phyloP scores from a whole-genome alignment of 2,329 filamentous ascomycete genomes.

The Aspergillus hiratsukae region DNA sequence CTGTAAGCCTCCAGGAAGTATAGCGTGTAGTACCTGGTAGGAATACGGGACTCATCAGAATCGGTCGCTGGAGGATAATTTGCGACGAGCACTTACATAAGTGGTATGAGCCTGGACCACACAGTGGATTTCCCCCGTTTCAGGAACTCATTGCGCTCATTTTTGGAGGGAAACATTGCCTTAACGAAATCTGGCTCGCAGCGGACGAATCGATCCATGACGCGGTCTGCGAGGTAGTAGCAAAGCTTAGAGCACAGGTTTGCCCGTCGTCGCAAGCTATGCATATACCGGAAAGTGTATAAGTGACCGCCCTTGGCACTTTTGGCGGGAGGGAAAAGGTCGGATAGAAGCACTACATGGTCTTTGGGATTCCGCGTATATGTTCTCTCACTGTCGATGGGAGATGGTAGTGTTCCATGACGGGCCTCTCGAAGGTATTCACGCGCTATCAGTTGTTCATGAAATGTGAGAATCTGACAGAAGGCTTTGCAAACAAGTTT shows the following conservation, averaged over 20 bases:
- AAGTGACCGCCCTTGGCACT: constrained; percentile 33
- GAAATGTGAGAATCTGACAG: constrained; percentile 29
- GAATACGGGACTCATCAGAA: constrained; percentile 1
- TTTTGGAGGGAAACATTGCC: constrained; percentile 28
- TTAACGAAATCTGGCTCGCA: constrained; percentile 29
- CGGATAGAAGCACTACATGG: constrained; percentile 41
- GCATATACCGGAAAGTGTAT: constrained; percentile 40
- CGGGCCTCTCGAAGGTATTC: constrained; percentile 39
- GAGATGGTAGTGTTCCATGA: constrained; percentile 40
- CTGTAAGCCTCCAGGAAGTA: constrained; percentile 41
- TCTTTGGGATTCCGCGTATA: constrained; percentile 41
- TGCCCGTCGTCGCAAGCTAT: constrained; percentile 34
- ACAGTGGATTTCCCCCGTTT: constrained; percentile 31
- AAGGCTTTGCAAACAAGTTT: constrained; percentile 39
- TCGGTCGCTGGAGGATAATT: not conserved
- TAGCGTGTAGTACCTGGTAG: constrained; percentile 36
- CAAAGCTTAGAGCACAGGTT: constrained; percentile 36
- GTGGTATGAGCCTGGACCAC: constrained; percentile 37
- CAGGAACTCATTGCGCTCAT: constrained; percentile 30
- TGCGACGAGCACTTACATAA: constrained; percentile 30
- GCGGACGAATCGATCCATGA: constrained; percentile 37
- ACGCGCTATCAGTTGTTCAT: constrained; percentile 39
- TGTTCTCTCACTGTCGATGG: constrained; percentile 29
- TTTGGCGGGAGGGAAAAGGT: constrained; percentile 38
- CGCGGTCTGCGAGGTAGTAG: constrained; percentile 39